These are phyloP conservation scores for Galerina sulciceps DNA, from an alignment of 768 basidiomycete species.

Conservation along the genomic window DNA sequence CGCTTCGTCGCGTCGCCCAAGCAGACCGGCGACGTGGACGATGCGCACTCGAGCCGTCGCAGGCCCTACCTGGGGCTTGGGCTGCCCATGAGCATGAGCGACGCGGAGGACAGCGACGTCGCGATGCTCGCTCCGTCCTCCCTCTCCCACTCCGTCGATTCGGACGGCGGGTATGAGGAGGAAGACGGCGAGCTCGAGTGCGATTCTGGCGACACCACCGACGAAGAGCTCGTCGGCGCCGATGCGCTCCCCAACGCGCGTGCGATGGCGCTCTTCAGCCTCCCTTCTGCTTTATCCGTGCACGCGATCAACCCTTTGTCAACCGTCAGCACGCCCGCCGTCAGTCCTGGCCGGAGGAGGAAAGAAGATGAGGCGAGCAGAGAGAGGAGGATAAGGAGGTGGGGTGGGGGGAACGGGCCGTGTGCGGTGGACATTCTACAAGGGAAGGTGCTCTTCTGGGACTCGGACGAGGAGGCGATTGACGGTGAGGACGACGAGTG, in stretches of 20 bases:
- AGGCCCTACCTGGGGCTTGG: background rate
- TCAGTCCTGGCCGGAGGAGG: slow-evolving; percentile 39
- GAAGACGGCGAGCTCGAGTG: slow-evolving; percentile 40
- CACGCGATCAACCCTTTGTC: slow-evolving; percentile 76
- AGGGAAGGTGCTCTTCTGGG: slow-evolving; percentile 57
- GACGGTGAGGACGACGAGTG: slow-evolving; percentile 25
- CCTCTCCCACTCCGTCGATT: background rate
- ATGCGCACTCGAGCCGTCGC: background rate
- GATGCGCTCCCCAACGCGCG: slow-evolving; percentile 75
- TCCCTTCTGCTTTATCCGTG: slow-evolving; percentile 53
- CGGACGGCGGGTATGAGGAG: slow-evolving; percentile 51
- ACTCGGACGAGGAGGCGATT: slow-evolving; percentile 41
- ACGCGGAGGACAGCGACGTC: slow-evolving; percentile 44
- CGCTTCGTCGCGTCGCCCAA: slow-evolving; percentile 34
- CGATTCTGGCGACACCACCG: slow-evolving; percentile 63
- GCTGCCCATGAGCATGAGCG: background rate
- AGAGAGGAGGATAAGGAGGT: slow-evolving; percentile 1
- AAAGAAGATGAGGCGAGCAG: slow-evolving; percentile 4
- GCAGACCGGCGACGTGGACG: slow-evolving; percentile 10
- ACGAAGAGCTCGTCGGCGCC: slow-evolving; percentile 82
- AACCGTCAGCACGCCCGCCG: slow-evolving; percentile 62
- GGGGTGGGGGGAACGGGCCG: slow-evolving; percentile 30
- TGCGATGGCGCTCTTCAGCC: slow-evolving; percentile 73
- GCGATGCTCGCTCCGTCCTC: slow-evolving; percentile 29
- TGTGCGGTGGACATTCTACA: slow-evolving; percentile 72